Percentiles rank a stretch among this genome's conserved stretches.
These are phyloP conservation scores for Venturia oleaginea DNA, from an alignment of 2,329 filamentous ascomycete species.

Conservation along the genomic window DNA sequence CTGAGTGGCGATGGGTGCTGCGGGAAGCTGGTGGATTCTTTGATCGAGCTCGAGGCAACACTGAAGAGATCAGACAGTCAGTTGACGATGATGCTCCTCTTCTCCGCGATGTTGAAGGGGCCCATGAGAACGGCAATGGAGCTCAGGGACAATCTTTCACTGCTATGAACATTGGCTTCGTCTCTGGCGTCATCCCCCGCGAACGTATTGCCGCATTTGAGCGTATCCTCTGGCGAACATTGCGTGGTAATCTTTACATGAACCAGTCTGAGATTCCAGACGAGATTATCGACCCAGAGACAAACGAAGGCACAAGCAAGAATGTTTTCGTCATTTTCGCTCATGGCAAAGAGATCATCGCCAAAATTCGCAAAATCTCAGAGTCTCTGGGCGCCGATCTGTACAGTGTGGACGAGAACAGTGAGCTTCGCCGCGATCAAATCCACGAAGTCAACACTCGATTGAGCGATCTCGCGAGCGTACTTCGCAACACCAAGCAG, in stretches of 20 bases:
- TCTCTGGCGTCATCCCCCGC: constrained; percentile 87
- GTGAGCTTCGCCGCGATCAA: constrained; percentile 88
- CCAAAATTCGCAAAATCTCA: constrained; percentile 98
- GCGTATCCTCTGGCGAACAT: constrained; percentile 91
- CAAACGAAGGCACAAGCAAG: constrained; percentile 87
- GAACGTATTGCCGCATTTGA: constrained; percentile 94
- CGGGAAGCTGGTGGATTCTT: constrained; percentile 97
- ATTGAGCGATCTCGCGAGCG: constrained; percentile 81
- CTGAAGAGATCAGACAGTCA: constrained; percentile 90
- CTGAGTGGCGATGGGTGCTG: constrained; percentile 96
- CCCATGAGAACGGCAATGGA: constrained; percentile 55
- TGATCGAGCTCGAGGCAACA: constrained; percentile 88
- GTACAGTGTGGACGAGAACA: constrained; percentile 96
- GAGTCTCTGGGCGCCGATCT: constrained; percentile 93
- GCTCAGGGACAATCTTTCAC: constrained; percentile 80
- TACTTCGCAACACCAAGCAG: constrained; percentile 88
- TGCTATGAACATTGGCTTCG: constrained; percentile 98
- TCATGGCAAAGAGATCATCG: constrained; percentile 94
- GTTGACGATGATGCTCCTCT: constrained; percentile 82
- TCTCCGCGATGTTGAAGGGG: constrained; percentile 85
- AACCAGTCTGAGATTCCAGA: constrained; percentile 98
- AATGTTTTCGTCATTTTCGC: constrained; percentile 99
- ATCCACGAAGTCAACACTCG: constrained; percentile 95
- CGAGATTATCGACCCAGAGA: constrained; percentile 80
- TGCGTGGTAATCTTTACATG: constrained; percentile 98